Evolutionary conservation across 805 yeast species (phyloP), one percentile per base, ranked within the genome.

Genomic region (Metschnikowia continentalis): DNA sequence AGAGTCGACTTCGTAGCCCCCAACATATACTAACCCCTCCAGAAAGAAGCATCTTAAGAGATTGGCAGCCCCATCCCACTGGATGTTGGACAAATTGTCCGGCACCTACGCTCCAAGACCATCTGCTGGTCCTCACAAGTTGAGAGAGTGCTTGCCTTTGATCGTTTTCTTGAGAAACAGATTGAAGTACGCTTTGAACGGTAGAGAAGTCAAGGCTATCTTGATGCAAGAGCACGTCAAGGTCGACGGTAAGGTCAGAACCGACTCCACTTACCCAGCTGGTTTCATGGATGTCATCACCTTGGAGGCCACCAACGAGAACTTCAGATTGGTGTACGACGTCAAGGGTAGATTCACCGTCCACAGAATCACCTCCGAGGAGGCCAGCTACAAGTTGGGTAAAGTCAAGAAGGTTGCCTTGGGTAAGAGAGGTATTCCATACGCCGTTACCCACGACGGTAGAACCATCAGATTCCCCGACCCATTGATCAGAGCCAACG

Each of bases 11-110:
- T 44, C 41, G 47, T 44, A 44, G 41, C 40, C 23, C 32, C 19
- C 13, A 35, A 13, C 44, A 17, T 35, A 32, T 58, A 69, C 73
- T 68, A 67, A 69, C 72, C 47, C 35, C 46, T 3, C 74, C 74
- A 88, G 91, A 87, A 90, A 90, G 91, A 91, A 92, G 86, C 97
- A 92, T 79, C 86, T 91, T 78, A 91, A 92, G 86, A 90, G 98
- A 87, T 87, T 92, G 80, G 97, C 98, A 78, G 99, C 99, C 78
- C 99, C 99, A 84, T 87, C 91, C 83, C 99, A 94, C 87, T 94
- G 99, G 99, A 88, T 94, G 95, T 89, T 94, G 83, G 99, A 95
- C 95, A 94, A 94, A 83, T 84, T 94, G 82, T 88, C 97, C 74
- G 99, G 99, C 77, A 83, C 89, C 73, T 94, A 94, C 78, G 99